phyloP scores from a whole-genome alignment of 1,139 yeast species.

The Suzukiozyma palmioleophila region DNA sequence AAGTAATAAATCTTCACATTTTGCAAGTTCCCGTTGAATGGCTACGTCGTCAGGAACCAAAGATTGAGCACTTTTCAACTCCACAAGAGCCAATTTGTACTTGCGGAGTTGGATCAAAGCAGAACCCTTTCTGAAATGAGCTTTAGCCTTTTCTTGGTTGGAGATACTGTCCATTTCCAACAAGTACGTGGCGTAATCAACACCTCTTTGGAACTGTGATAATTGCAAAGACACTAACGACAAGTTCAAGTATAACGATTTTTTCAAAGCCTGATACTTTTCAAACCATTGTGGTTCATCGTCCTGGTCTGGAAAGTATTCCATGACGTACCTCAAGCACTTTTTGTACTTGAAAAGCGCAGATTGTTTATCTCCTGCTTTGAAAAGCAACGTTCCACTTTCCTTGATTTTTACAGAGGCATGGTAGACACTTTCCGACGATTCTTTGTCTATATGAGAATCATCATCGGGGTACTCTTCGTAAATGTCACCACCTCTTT shows the following conservation, averaged over 20 bases:
- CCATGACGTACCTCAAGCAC: slow-evolving; percentile 63
- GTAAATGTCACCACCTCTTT: slow-evolving; percentile 62
- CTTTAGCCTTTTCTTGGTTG: slow-evolving; percentile 53
- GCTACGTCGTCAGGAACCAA: slow-evolving; percentile 49
- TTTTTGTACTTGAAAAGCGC: slow-evolving; percentile 61
- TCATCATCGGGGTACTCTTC: slow-evolving; percentile 80
- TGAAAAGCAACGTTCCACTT: slow-evolving; percentile 59
- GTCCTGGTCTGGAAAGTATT: slow-evolving; percentile 65
- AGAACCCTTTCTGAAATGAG: slow-evolving; percentile 56
- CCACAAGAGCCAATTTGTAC: slow-evolving; percentile 45
- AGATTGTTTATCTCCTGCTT: slow-evolving; percentile 43
- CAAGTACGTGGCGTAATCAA: slow-evolving; percentile 51
- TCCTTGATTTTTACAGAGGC: slow-evolving; percentile 57
- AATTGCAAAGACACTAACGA: slow-evolving; percentile 50
- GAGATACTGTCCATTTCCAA: slow-evolving; percentile 43
- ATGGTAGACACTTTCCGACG: slow-evolving; percentile 47
- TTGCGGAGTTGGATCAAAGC: slow-evolving; percentile 42
- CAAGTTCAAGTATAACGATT: slow-evolving; percentile 57
- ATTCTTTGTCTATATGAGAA: slow-evolving; percentile 51
- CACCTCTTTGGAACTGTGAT: slow-evolving; percentile 39
- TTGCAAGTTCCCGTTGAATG: slow-evolving; percentile 39
- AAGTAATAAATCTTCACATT: slow-evolving; percentile 34
- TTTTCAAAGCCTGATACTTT: slow-evolving; percentile 53
- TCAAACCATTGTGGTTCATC: slow-evolving; percentile 51
- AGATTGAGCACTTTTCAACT: slow-evolving; percentile 40